These are phyloP conservation scores for Salix koriyanagi DNA, from an alignment of 345 rosid genomes.

Conservation along the genomic window DNA sequence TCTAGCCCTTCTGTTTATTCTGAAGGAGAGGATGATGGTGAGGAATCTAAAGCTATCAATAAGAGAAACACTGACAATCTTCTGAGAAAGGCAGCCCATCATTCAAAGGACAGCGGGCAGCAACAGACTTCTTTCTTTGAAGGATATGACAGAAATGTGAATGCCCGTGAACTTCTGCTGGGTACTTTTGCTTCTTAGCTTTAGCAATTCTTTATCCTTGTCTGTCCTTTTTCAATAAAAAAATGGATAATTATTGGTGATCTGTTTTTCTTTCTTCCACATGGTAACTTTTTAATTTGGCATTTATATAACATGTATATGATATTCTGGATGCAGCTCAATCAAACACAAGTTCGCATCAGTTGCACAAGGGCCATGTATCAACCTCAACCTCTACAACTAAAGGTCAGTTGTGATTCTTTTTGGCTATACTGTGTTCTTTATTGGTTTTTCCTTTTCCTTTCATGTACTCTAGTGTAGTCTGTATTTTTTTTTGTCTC, in stretches of 20 bases:
- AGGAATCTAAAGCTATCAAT: conserved; percentile 42
- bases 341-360: conserved; percentile 24
- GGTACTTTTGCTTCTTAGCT: conserved; percentile 26
- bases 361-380: conserved; percentile 30
- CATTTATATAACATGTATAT: background rate
- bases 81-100: conserved; percentile 44
- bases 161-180: conserved; percentile 30
- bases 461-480: background rate
- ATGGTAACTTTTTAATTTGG: background rate
- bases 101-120: conserved; percentile 38
- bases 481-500: background rate
- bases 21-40: conserved; percentile 63
- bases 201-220: background rate
- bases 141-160: conserved; percentile 28
- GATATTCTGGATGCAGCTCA: conserved; percentile 33
- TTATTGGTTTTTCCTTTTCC: background rate
- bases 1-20: conserved; percentile 62
- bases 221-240: background rate
- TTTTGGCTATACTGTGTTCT: background rate
- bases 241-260: background rate
- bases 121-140: conserved; percentile 22
- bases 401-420: conserved; percentile 36
- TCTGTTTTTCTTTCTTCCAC: background rate
- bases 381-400: conserved; percentile 37
- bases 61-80: conserved; percentile 47